A percentile compares a stretch with the other conserved stretches of the same genome.
Evolutionary conservation across 2,329 filamentous ascomycete species (phyloP).

Genomic region (Ceratocystiopsis brevicomis): DNA sequence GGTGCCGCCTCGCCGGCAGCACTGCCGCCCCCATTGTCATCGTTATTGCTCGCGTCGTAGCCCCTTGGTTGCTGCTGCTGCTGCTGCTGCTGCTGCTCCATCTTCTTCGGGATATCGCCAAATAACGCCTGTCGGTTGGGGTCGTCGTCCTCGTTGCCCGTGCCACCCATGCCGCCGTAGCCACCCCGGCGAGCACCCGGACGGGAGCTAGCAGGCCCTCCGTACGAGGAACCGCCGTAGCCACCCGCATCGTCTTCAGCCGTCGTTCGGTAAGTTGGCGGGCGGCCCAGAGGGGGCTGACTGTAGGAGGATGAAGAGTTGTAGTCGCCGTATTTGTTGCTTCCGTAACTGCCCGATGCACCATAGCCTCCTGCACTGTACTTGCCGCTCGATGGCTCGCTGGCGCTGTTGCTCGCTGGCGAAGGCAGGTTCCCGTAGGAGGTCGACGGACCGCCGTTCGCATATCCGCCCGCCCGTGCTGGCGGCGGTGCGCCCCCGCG

Average conservation of each 20-base stretch:
- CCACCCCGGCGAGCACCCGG: conserved; percentile 27
- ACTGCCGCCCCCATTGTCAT: not conserved
- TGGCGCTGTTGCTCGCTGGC: conserved; percentile 10
- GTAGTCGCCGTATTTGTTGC: conserved; percentile 32
- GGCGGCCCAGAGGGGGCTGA: conserved; percentile 5
- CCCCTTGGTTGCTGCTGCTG: conserved; percentile 19
- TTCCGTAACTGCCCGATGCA: conserved; percentile 29
- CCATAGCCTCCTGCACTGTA: conserved; percentile 37
- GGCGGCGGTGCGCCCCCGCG: conserved; percentile 16
- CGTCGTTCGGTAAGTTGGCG: conserved; percentile 8
- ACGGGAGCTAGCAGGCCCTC: not conserved
- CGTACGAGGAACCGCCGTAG: conserved; percentile 14
- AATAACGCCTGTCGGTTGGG: conserved; percentile 46
- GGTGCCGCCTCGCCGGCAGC: conserved; percentile 31
- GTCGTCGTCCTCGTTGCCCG: conserved; percentile 23
- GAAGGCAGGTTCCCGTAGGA: conserved; percentile 3
- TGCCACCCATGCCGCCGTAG: conserved; percentile 39
- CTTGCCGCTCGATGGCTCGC: conserved; percentile 16
- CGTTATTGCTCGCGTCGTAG: not conserved
- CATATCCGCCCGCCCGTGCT: conserved; percentile 14
- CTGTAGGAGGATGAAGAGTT: conserved; percentile 11
- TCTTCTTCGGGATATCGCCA: conserved; percentile 29
- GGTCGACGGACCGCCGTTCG: not conserved
- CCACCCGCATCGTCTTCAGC: conserved; percentile 5
- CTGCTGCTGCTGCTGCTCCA: conserved; percentile 19